phyloP scores from a whole-genome alignment of 1,284 basidiomycete genomes.

The Naganishia albida region DNA sequence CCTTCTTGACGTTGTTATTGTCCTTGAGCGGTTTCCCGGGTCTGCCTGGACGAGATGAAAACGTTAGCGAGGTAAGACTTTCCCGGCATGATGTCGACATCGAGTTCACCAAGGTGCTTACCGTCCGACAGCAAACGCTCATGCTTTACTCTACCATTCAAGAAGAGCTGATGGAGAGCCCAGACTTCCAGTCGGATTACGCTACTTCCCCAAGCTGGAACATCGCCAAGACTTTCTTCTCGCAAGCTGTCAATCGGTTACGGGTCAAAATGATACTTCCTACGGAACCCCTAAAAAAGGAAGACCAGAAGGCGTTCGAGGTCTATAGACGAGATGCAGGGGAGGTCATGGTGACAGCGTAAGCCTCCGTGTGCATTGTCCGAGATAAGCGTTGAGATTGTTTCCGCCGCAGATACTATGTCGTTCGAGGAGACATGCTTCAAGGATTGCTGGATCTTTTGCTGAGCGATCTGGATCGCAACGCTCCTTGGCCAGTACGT shows the following conservation, averaged over 20 bases:
- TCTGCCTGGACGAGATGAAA: constrained; percentile 75
- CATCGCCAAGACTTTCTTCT: constrained; percentile 74
- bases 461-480: constrained; percentile 53
- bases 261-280: constrained; percentile 74
- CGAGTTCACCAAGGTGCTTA: background rate
- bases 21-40: constrained; percentile 73
- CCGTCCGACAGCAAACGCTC: constrained; percentile 63
- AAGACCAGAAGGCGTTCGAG: constrained; percentile 45
- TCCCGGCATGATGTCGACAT: too few relatives aligned
- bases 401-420: constrained; percentile 68
- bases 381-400: background rate
- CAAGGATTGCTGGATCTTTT: constrained; percentile 67
- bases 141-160: constrained; percentile 86
- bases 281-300: constrained; percentile 65
- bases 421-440: constrained; percentile 78
- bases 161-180: constrained; percentile 77
- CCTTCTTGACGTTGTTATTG: constrained; percentile 69
- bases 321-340: constrained; percentile 80
- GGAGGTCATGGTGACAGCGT: constrained; percentile 87
- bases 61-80: constrained; percentile 66
- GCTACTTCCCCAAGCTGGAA: constrained; percentile 53
- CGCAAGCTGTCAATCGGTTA: constrained; percentile 69
- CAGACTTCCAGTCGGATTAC: constrained; percentile 59
- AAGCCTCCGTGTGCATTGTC: constrained; percentile 45
- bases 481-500: constrained; percentile 68